Conservation (phyloP, 805 yeast species). For the Candida cerambycidarum region DNA sequence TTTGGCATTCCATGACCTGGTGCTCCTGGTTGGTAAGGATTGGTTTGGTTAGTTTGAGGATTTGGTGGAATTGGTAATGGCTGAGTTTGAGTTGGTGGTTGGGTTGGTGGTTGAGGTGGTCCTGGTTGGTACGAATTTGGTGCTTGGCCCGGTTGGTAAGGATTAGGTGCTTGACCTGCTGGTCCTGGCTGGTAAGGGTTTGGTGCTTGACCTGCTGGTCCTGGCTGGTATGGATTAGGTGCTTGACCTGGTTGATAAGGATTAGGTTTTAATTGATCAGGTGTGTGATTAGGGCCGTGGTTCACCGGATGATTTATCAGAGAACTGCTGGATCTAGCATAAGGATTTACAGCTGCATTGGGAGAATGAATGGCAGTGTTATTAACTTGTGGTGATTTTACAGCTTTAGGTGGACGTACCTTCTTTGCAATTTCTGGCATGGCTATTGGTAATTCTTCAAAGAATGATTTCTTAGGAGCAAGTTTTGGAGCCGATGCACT, state of each 20-base stretch:
- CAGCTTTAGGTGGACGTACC: constrained; percentile 21
- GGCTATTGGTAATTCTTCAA: constrained; percentile 55
- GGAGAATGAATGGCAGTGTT: constrained; percentile 10
- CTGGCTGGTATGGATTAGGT: constrained; percentile 4
- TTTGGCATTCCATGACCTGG: constrained; percentile 3
- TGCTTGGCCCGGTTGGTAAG: constrained; percentile 1
- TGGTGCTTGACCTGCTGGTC: not conserved
- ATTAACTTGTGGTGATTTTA: constrained; percentile 13
- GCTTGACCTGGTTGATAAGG: constrained; percentile 3
- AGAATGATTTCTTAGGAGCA: constrained; percentile 42
- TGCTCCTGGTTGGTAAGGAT: no score
- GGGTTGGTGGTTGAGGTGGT: not conserved
- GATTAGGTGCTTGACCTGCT: not conserved
- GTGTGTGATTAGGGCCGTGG: no score
- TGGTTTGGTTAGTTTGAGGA: no score
- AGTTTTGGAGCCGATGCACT: not conserved
- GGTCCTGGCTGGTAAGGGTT: not conserved
- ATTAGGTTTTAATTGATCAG: no score
- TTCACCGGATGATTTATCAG: no score
- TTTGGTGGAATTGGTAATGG: constrained; percentile 1
- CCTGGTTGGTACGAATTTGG: not conserved
- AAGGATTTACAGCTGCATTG: constrained; percentile 27
- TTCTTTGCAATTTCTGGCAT: constrained; percentile 31
- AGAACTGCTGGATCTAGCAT: constrained; percentile 12
- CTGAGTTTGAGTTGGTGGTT: not conserved